These are phyloP conservation scores for Aspergillus sp. DNA, from an alignment of 2,329 filamentous ascomycete genomes.

Conservation along the genomic window DNA sequence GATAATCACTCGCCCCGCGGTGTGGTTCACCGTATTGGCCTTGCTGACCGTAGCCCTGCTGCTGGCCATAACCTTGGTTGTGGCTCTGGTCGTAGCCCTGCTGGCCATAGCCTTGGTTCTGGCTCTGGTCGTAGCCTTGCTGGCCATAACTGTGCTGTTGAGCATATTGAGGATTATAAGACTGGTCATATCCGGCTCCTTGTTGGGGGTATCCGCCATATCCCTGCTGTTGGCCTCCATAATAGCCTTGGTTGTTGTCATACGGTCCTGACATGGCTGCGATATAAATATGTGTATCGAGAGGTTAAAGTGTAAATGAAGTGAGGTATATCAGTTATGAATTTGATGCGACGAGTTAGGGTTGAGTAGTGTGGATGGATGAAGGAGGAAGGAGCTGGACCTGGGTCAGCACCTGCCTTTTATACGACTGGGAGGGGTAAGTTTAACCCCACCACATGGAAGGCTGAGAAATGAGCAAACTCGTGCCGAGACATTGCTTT, in stretches of 20 bases:
- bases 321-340: background rate
- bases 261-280: slow-evolving; percentile 32
- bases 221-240: slow-evolving; percentile 20
- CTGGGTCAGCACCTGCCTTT: background rate
- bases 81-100: slow-evolving; percentile 22
- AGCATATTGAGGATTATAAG: too few species aligned
- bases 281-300: slow-evolving; percentile 6
- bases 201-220: too few species aligned
- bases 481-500: background rate
- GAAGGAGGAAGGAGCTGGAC: background rate
- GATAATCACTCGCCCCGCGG: slow-evolving; percentile 22
- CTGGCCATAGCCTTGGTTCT: slow-evolving; percentile 19
- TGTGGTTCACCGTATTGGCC: slow-evolving; percentile 17
- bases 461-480: background rate
- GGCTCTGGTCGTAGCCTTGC: background rate
- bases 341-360: background rate
- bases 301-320: background rate
- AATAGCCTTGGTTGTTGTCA: slow-evolving; percentile 30
- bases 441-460: slow-evolving; percentile 11
- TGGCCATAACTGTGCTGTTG: too few species aligned
- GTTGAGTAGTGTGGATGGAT: slow-evolving; percentile 12
- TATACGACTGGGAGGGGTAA: slow-evolving; percentile 1
- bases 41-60: slow-evolving; percentile 23
- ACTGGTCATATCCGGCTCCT: background rate
- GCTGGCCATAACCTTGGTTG: slow-evolving; percentile 22